Evolutionary conservation across 352 stramenopile species (phyloP), one percentile per base, ranked within the genome.

Genomic region (Globisporangium canariense): DNA sequence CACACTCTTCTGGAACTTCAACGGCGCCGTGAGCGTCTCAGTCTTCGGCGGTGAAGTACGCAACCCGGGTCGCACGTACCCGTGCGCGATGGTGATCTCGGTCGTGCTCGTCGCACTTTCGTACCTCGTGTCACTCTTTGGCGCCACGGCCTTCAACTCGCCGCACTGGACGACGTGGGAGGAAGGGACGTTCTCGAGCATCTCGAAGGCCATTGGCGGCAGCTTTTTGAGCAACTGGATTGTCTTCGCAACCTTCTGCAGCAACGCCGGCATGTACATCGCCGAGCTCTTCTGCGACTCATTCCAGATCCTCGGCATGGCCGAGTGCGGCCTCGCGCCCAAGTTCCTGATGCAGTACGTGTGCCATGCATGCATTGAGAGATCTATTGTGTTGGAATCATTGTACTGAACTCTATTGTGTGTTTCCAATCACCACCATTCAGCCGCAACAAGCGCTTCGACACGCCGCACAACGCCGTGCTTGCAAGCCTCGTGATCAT

Each of bases 1-100:
- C 69, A 97, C 97, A 62, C 75, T 98, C 22, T 98, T 98, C 73
- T 98, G 96, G 94, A 98, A 98, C 77, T 89, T 97, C 47, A 98
- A 97, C 68, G 93, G 87, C n/a, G 97, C 93, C 56, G 91, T 97
- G 53, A 75, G 68, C 46, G 92, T 90, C 25, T 94, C 88, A 10
- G 83, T 82, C 0, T 98, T 97, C 65, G 90, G 89, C 10, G 91
- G 76, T 28, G 93, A 98, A 68, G 86, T 98, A n/a, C 62, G 83
- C 7, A 85, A 92, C 68, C 90, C 91, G 0, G 78, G 65, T 2
- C 74, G 68, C 10, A 91, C 79, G 3, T 98, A 97, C 64, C 91
- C 92, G 5, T 69, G 76, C 3, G 91, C 89, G 0, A 88, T 98
- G 76, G 61, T 93, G 34, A 66, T 92, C 41, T 83, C 82, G 10